Evolutionary conservation across 1,284 basidiomycete genomes (phyloP), one percentile per base, ranked within the genome.

Genomic region (Xerocomus minutiporus): DNA sequence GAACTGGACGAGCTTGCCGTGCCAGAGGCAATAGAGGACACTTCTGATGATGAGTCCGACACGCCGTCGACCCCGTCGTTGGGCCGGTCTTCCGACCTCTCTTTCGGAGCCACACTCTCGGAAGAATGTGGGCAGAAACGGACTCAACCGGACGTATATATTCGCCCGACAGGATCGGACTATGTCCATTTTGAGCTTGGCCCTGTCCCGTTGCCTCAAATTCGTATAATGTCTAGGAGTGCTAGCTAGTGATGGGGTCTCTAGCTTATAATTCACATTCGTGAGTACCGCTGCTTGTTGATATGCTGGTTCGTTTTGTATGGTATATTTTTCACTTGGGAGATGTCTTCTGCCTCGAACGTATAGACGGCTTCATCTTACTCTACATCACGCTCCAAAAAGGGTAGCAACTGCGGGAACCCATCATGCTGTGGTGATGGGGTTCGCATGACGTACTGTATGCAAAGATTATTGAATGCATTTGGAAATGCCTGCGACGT

Each of bases 1-100:
- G 82, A 86, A 68, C 64, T 80, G 60, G 84, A 86, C 63, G 82
- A 85, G 60, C 74, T 81, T 36, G 74, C 82, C 31, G 80, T 88
- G 40, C 86, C 85, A 48, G 88, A 89, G 63, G 83, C 85, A 47
- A 86, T 89, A 74, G 87, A 89, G 66, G 87, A 90, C 69, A 81
- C 78, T 45, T 90, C 87, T 43, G 87, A 89, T 70, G 87, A 90
- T 71, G 88, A 89, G 73, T 87, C 86, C 17, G 87, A 90, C 57
- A 71, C 79, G 12, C 78, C 76, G 20, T 78, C 78, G 12, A 83
- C 84, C n/a, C 83, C 81, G 43, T 83, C 84, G 23, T 62, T 80
- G 46, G 75, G 75, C 61, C 72, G 71, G 57, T 82, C 78, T 34
- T 75, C 70, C 42, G 77, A 73, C 47, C 68, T 76, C 59, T 67